Evolutionary conservation across 2,329 filamentous ascomycete species (phyloP), one percentile per base, ranked within the genome.

Genomic region (Colletotrichum kahawae): DNA sequence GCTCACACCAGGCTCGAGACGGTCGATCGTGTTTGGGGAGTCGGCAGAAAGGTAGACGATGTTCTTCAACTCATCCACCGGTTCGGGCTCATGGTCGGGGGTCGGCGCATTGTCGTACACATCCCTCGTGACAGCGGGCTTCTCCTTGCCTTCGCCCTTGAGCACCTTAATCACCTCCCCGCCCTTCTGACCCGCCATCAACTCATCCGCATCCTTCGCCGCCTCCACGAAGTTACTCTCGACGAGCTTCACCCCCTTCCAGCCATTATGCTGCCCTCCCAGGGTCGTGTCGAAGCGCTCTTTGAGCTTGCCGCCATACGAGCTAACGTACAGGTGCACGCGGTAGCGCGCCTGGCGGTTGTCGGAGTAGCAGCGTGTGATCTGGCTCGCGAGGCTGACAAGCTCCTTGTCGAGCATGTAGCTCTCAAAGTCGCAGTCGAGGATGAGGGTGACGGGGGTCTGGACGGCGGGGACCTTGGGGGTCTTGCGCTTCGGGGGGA

Each of bases 1-100:
- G 74, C 92, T 96, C 76, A 93, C 95, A 84, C 97, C 93, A 1
- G 96, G 95, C 82, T 96, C 95, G 57, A 99, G 90, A 57, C 94
- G 91, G 7, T 93, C 93, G 34, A 99, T 89, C 0, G 94, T 96
- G 78, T 98, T 90, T 1, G 94, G 92, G n/a, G 95, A 97, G 83
- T 99, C 97, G 18, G 95, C 95, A 9, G 95, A 95, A 6, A 99
- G 91, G 82, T 99, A 99, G 72, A 99, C 91, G 8, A 98, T 88
- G 63, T 87, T 85, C 69, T 80, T 80, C 75, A 83, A 83, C 43
- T 82, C 80, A 33, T 83, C 81, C 24, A 79, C 76, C 5, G 83
- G 81, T 51, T 84, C 81, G 1, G 83, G 79, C 38, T 74, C 72
- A 5, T 77, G 59, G 5, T 83, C 81, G 0, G 83, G 79, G 16